These are phyloP conservation scores for Myrica gale DNA, from an alignment of 306 rosid genomes.

Conservation along the genomic window DNA sequence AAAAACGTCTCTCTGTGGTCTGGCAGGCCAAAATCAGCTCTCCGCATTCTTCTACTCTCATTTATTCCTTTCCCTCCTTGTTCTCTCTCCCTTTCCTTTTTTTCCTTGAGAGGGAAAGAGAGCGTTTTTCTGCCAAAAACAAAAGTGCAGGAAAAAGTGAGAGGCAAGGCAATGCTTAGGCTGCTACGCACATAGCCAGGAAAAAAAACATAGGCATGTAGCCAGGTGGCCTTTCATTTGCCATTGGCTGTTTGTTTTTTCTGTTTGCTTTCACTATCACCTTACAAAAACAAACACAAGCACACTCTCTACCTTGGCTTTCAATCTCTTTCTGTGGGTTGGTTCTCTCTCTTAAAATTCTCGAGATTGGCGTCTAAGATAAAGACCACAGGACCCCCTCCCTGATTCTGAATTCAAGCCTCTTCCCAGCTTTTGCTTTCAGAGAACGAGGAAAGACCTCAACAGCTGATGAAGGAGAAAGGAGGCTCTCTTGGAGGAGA, in stretches of 20 bases:
- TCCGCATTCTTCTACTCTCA: constrained; percentile 22
- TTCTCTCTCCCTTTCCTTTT: neutral
- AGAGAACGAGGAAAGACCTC: constrained; percentile 1
- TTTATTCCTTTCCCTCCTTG: constrained; percentile 18
- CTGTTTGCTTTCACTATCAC: constrained; percentile 38
- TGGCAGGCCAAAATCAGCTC: constrained; percentile 18
- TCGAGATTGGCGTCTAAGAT: constrained; percentile 60
- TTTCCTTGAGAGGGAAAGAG: neutral
- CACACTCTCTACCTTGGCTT: constrained; percentile 20
- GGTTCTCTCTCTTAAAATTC: constrained; percentile 19
- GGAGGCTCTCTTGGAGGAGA: constrained; percentile 96
- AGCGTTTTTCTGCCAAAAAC: constrained; percentile 8
- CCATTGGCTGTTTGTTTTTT: constrained; percentile 37
- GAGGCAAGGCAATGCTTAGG: neutral
- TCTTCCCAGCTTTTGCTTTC: constrained; percentile 19
- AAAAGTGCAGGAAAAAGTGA: neutral
- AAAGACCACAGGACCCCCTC: constrained; percentile 32
- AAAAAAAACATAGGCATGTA: neutral
- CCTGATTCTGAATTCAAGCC: constrained; percentile 11
- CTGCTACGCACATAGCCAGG: too few species aligned
- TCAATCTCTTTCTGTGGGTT: constrained; percentile 41
- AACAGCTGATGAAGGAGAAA: constrained; percentile 72
- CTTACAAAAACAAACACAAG: constrained; percentile 35
- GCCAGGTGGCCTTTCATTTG: constrained; percentile 40
- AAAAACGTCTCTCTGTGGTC: constrained; percentile 21